A percentile compares a stretch with the other conserved stretches of the same genome.
phyloP scores from a whole-genome alignment of 345 rosid genomes.

The Leavenworthia alabamica region DNA sequence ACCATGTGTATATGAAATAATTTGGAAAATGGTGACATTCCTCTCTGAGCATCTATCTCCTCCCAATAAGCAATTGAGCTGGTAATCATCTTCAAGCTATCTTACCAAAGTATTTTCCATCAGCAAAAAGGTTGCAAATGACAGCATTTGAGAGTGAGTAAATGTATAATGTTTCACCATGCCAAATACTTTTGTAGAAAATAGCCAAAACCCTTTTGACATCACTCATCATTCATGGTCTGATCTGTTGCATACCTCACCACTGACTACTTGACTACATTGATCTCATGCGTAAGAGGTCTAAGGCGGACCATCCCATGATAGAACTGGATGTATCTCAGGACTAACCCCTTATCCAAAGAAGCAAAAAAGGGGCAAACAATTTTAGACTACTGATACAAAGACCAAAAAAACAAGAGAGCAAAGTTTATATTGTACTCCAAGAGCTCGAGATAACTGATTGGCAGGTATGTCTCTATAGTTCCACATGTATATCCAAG shows the following conservation, averaged over 20 bases:
- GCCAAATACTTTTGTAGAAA: neutral
- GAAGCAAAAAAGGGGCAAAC: constrained; percentile 18
- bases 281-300: constrained; percentile 18
- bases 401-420: neutral
- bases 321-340: constrained; percentile 27
- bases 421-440: neutral
- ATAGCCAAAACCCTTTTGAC: neutral
- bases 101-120: constrained; percentile 3
- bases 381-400: constrained; percentile 16
- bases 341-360: constrained; percentile 29
- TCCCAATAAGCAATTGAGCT: neutral
- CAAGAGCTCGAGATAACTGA: constrained; percentile 5
- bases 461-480: neutral
- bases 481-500: neutral
- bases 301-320: constrained; percentile 21
- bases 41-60: neutral
- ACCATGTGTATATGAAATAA: constrained; percentile 8
- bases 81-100: constrained; percentile 10
- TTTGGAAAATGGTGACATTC: neutral
- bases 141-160: constrained; percentile 1
- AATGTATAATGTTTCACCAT: neutral
- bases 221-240: constrained; percentile 1
- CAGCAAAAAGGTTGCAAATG: neutral
- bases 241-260: constrained; percentile 12
- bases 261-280: constrained; percentile 19